These are phyloP conservation scores for Trypanosoma platydactyli DNA, from an alignment of 208 protist genomes.

Conservation along the genomic window DNA sequence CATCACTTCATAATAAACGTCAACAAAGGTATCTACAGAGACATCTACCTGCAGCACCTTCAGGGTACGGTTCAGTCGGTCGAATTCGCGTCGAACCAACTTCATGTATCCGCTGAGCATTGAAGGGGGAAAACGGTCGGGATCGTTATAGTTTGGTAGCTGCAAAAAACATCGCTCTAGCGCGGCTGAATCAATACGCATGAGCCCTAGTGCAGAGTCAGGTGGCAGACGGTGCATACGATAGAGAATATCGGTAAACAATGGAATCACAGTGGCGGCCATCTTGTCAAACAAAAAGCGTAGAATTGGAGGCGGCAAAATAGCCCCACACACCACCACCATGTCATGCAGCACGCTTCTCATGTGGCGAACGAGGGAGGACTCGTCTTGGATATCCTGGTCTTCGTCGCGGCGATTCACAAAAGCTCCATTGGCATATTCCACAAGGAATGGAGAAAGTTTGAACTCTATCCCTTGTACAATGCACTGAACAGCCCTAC, in stretches of 20 bases:
- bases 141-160: constrained; percentile 88
- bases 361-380: constrained; percentile 58
- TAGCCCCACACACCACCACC: constrained; percentile 59
- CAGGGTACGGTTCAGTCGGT: constrained; percentile 74
- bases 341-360: constrained; percentile 57
- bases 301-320: constrained; percentile 57
- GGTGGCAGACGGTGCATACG: constrained; percentile 51
- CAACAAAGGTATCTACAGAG: constrained; percentile 67
- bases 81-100: constrained; percentile 79
- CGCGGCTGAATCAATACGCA: constrained; percentile 77
- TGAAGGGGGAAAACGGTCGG: constrained; percentile 52
- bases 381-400: constrained; percentile 62
- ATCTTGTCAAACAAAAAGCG: constrained; percentile 87
- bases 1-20: constrained; percentile 85
- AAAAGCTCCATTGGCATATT: constrained; percentile 66
- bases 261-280: constrained; percentile 63
- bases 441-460: constrained; percentile 53
- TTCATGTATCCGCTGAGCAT: constrained; percentile 71
- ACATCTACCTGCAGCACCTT: constrained; percentile 87
- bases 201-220: constrained; percentile 53
- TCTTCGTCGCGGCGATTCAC: constrained; percentile 26
- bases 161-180: constrained; percentile 80
- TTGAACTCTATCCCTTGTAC: constrained; percentile 58
- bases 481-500: constrained; percentile 58
- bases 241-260: constrained; percentile 74